A percentile compares a stretch with the other conserved stretches of the same genome.
phyloP scores from a whole-genome alignment of 202 grass and related monocot genomes.

The Zizania palustris region DNA sequence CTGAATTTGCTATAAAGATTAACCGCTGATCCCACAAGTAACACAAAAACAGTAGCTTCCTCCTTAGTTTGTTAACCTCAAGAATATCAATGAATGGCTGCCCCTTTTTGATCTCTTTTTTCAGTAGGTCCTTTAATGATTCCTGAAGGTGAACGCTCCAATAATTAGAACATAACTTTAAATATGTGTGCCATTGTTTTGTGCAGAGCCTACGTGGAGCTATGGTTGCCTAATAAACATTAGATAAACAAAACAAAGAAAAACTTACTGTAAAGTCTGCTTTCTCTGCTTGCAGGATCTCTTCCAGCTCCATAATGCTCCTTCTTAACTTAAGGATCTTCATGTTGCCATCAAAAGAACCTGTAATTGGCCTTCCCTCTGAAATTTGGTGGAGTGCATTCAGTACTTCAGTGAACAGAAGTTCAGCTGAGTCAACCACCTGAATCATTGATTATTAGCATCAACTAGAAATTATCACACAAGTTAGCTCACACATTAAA shows the following conservation, averaged over 20 bases:
- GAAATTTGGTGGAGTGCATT: constrained; percentile 71
- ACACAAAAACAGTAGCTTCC: constrained; percentile 72
- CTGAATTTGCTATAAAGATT: constrained; percentile 66
- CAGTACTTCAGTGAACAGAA: constrained; percentile 78
- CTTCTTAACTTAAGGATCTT: constrained; percentile 78
- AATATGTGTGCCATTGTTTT: constrained; percentile 11
- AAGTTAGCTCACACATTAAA: constrained; percentile 18
- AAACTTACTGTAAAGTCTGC: constrained; percentile 71
- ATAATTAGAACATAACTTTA: constrained; percentile 44
- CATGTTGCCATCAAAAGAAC: constrained; percentile 74
- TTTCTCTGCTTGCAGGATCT: constrained; percentile 70
- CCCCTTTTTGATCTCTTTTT: constrained; percentile 67
- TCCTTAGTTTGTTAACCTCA: constrained; percentile 87
- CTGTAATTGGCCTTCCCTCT: constrained; percentile 65
- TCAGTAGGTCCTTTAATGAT: constrained; percentile 61
- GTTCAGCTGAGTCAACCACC: constrained; percentile 64
- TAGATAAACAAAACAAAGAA: constrained; percentile 49
- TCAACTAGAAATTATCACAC: constrained; percentile 40
- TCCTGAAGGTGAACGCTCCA: constrained; percentile 63
- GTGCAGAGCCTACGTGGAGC: constrained; percentile 14
- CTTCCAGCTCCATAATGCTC: constrained; percentile 78
- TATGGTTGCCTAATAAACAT: constrained; percentile 20
- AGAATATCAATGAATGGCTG: constrained; percentile 83
- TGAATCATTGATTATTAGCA: constrained; percentile 53
- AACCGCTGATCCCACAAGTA: constrained; percentile 91